Evolutionary conservation across 1,139 yeast species (phyloP), one percentile per base, ranked within the genome.

Genomic region (Schizosaccharomyces versatilis): DNA sequence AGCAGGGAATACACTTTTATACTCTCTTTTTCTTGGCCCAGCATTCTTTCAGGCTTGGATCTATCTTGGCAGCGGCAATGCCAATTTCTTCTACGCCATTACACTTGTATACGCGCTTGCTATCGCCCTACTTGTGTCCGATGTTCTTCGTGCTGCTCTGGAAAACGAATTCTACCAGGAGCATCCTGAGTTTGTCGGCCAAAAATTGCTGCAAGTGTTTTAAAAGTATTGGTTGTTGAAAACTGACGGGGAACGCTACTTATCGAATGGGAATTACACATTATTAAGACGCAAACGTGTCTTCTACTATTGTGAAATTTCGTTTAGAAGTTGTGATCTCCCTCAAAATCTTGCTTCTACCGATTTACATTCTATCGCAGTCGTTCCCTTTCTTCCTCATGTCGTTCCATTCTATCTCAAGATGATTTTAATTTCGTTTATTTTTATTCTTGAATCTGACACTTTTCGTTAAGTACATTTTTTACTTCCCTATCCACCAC

Each of bases 1-100:
- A 6, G 69, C 75, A 6, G 64, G 67, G 2, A 63, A 77, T 53
- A 68, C 75, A 10, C 65, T 77, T 54, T 59, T 76, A 8, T 78
- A 76, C 60, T 70, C 78, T 15, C 63, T 74, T 1, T 69, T 81
- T 1, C 72, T 90, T 53, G 79, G 94, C 1, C 97, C 97, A 0
- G 80, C 86, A 9, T 90, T 90, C 66, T 86, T 86, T 70, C 86
- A 85, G 66, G 75, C 93, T 60, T 90, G 99, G 99, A 84, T 90
- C 61, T 84, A 82, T 55, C 73, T 85, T 58, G 96, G 96, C 12
- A 85, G 93, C 38, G 99, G 97, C 36, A 90, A 90, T 69, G 81
- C 96, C 59, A 90, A 90, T 68, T 90, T 90, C 71, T 90, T 86
- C 70, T 90, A 88, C 70, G 95, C 97, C 54, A 83, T 90, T 62